Base-by-base conservation (phyloP, 2,329 filamentous ascomycete genomes). In the Aspergillus tanneri region DNA sequence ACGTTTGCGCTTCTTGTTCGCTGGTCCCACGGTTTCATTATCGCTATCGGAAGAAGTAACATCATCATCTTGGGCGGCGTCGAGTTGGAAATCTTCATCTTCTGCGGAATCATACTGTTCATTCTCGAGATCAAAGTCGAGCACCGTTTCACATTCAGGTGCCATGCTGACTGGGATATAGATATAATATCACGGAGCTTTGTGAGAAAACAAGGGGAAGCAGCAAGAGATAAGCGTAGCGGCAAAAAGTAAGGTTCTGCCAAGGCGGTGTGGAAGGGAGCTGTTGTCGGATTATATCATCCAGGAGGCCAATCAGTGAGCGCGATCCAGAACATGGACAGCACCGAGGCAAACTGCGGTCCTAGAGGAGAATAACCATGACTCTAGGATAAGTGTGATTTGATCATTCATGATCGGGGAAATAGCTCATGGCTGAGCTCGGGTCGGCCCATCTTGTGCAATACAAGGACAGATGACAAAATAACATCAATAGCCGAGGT, bases 1-100 rank as follows among this genome's bases (percentile, higher is more conserved):
- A 42, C 36, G 64, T 52, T 61, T 72, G 55, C 55, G 64, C 50
- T 72, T 75, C 49, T 70, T 68, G 47, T 70, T 74, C 16, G 62
- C 64, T 2, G 69, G 63, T 30, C 61, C 61, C 18, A 19, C 23
- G 12, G 47, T 11, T 22, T 61, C 60, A 2, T 70, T 69, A 2
- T 68, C 67, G 27, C 53, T 54, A 8, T 58, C 58, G 12, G 63
- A 66, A 21, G 63, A 66, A 12, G 53, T 47, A 14, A 63, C 65
- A n/a, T 63, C 68, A 12, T 68, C 65, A n/a, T 65, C 66, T 46
- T 60, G 61, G 10, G 49, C 61, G 6, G 53, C 58, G 30, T 70
- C 68, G 30, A 70, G 51, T 38, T 68, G 56, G 42, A 71, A 71
- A 49, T 68, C 68, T 53, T 69, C 66, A 53, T 71, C 68, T 45